Percentiles rank a stretch among this genome's conserved stretches.
Conservation (phyloP, 2,329 filamentous ascomycete genomes). For the Penicillium palitans region DNA sequence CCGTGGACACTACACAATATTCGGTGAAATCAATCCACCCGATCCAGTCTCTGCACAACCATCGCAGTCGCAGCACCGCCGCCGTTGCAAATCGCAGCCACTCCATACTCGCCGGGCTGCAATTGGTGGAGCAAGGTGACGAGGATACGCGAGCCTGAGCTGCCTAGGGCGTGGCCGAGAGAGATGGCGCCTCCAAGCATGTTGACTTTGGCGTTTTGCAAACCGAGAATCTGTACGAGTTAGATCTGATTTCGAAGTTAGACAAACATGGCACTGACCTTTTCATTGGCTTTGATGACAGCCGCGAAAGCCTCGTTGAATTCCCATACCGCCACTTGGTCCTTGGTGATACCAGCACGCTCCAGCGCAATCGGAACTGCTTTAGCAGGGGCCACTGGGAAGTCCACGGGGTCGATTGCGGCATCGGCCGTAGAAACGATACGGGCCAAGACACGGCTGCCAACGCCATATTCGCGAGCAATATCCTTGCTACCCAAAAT, state of each 20-base stretch:
- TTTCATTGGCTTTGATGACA: constrained; percentile 91
- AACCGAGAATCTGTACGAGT: constrained; percentile 66
- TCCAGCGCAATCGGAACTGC: constrained; percentile 87
- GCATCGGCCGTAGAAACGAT: constrained; percentile 87
- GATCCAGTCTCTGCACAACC: constrained; percentile 79
- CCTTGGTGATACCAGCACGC: constrained; percentile 84
- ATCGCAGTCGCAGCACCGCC: constrained; percentile 89
- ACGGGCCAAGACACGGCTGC: constrained; percentile 79
- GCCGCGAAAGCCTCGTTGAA: constrained; percentile 98
- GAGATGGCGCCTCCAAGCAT: constrained; percentile 88
- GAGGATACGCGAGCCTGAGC: constrained; percentile 87
- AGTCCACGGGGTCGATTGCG: constrained; percentile 86
- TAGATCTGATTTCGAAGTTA: constrained; percentile 13
- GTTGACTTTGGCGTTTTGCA: constrained; percentile 79
- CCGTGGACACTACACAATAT: neutral
- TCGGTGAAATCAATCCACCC: constrained; percentile 37
- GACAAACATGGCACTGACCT: constrained; percentile 53
- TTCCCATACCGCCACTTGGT: constrained; percentile 93
- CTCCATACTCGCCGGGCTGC: constrained; percentile 88
- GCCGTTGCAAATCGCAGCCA: constrained; percentile 95
- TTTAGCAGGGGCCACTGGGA: constrained; percentile 87
- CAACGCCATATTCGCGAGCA: constrained; percentile 74
- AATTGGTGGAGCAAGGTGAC: constrained; percentile 89
- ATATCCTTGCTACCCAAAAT: constrained; percentile 80
- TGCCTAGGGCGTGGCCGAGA: constrained; percentile 86